phyloP scores from a whole-genome alignment of 2,329 filamentous ascomycete genomes.

The Endoconidiophora polonica region DNA sequence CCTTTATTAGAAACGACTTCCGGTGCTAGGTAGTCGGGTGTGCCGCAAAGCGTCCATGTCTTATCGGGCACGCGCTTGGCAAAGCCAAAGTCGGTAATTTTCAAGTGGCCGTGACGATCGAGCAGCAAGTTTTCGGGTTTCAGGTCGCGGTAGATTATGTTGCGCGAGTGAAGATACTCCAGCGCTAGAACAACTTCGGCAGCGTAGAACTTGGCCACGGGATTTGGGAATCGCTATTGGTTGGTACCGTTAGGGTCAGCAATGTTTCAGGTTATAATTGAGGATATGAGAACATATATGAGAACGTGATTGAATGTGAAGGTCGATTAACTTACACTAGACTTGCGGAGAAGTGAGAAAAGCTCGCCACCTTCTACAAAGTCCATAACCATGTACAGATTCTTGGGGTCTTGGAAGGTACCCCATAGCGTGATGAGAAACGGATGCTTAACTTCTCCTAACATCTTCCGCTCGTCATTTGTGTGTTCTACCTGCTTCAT shows the following conservation, averaged over 20 bases:
- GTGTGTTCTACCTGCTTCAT: constrained; percentile 99
- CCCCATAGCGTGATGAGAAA: constrained; percentile 98
- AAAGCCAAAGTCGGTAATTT: constrained; percentile 97
- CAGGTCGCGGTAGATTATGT: constrained; percentile 95
- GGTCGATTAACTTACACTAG: constrained; percentile 44
- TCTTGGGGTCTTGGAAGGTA: constrained; percentile 88
- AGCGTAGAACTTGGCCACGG: constrained; percentile 97
- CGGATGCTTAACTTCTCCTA: constrained; percentile 91
- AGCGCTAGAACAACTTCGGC: constrained; percentile 91
- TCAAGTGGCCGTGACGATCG: constrained; percentile 83
- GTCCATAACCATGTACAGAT: constrained; percentile 99
- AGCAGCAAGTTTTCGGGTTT: constrained; percentile 90
- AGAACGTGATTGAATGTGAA: not conserved
- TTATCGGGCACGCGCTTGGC: constrained; percentile 97
- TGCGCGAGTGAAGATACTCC: constrained; percentile 83
- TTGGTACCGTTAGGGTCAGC: not conserved
- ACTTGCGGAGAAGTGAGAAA: constrained; percentile 88
- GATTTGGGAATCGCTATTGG: constrained; percentile 82
- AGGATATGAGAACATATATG: constrained; percentile 4
- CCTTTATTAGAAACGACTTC: constrained; percentile 99
- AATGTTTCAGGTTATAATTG: not conserved
- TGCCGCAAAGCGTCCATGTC: constrained; percentile 96
- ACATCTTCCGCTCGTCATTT: constrained; percentile 91
- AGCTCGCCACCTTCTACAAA: constrained; percentile 97
- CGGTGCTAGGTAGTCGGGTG: constrained; percentile 89